A percentile compares a stretch with the other conserved stretches of the same genome.
Evolutionary conservation across 2,329 filamentous ascomycete species (phyloP).

Genomic region (Ceratocystiopsis minuta): DNA sequence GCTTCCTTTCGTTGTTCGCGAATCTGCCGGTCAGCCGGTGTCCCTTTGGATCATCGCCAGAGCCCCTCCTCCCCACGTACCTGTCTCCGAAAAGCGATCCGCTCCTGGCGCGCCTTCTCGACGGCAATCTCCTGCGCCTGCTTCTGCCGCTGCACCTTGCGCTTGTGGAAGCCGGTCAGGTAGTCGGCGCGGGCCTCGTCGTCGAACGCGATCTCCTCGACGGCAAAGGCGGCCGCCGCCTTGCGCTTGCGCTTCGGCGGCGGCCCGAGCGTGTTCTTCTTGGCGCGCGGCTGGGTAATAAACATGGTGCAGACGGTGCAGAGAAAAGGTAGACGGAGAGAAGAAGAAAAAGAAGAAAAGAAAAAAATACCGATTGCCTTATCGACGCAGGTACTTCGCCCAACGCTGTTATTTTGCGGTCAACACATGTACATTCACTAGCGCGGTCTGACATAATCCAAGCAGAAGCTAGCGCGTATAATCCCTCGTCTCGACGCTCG

Average conservation of each 20-base stretch:
- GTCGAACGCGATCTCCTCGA: slow-evolving; percentile 81
- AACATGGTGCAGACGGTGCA: slow-evolving; percentile 18
- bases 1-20: slow-evolving; percentile 68
- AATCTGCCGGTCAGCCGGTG: slow-evolving; percentile 32
- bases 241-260: slow-evolving; percentile 46
- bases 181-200: slow-evolving; percentile 63
- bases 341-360: not conserved
- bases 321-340: no score
- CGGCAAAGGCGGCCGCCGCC: slow-evolving; percentile 23
- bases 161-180: slow-evolving; percentile 91
- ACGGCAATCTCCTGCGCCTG: slow-evolving; percentile 66
- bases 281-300: slow-evolving; percentile 36
- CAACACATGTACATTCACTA: no score
- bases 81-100: slow-evolving; percentile 54
- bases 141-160: slow-evolving; percentile 73
- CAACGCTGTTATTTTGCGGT: no score
- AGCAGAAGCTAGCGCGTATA: no score
- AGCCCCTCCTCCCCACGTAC: slow-evolving; percentile 16
- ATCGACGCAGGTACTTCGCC: not conserved
- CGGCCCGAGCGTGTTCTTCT: slow-evolving; percentile 30
- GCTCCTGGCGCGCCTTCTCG: slow-evolving; percentile 62
- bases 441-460: no score
- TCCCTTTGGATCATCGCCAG: no score
- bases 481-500: no score
- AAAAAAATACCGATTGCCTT: not conserved